Evolutionary conservation across 2,329 filamentous ascomycete species (phyloP).

Genomic region (Stagonosporopsis vannaccii): DNA sequence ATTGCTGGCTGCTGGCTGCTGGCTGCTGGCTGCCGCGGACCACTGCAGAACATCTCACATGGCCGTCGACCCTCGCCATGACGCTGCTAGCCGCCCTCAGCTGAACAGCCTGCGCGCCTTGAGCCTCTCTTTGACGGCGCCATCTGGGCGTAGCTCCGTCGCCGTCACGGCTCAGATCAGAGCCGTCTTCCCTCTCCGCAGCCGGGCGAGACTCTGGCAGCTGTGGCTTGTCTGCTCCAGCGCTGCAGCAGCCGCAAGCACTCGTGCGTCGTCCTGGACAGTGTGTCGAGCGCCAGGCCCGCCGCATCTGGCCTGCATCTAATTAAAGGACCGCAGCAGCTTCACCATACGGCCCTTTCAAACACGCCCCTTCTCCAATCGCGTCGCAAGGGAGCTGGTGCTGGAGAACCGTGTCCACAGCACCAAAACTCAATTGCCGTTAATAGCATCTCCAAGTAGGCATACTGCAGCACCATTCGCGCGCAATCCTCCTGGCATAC

Average conservation of each 20-base stretch:
- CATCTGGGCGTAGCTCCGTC: no score
- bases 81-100: neutral
- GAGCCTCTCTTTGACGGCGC: conserved; percentile 10
- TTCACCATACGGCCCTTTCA: conserved; percentile 10
- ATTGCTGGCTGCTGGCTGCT: no score
- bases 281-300: conserved; percentile 2
- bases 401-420: neutral
- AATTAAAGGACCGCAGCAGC: conserved; percentile 18
- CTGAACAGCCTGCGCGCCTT: neutral
- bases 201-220: conserved; percentile 4
- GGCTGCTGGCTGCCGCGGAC: no score
- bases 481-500: neutral
- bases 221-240: neutral
- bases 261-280: neutral
- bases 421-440: conserved; percentile 1
- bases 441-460: neutral
- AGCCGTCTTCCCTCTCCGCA: neutral
- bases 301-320: conserved; percentile 12
- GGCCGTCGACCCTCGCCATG: neutral
- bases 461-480: neutral
- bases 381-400: conserved; percentile 3
- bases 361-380: conserved; percentile 10
- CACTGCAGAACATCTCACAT: conserved; percentile 10
- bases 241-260: conserved; percentile 4
- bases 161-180: conserved; percentile 10